Percentiles rank a stretch among this genome's conserved stretches.
phyloP scores from a whole-genome alignment of 2,329 filamentous ascomycete genomes.

The Apiospora arundinis region DNA sequence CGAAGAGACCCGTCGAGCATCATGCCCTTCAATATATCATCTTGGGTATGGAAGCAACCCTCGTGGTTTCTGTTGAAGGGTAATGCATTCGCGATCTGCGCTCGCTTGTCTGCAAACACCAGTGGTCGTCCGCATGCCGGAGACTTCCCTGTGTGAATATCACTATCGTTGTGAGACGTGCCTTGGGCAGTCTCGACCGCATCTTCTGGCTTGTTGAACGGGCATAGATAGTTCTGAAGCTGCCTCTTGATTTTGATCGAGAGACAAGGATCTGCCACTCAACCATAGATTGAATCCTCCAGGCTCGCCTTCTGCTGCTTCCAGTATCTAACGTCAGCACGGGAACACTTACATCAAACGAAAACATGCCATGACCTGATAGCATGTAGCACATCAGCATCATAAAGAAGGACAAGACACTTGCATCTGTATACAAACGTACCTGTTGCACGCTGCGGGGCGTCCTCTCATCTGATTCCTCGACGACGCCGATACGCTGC shows the following conservation, averaged over 20 bases:
- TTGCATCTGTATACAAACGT: fast-evolving
- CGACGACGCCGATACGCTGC: no score
- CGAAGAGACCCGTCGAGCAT: no score
- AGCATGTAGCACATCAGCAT: no score
- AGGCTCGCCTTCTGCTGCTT: no score
- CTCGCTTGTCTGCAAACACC: slow-evolving; percentile 8
- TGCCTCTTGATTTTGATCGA: neutral
- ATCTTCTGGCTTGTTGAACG: neutral
- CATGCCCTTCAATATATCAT: no score
- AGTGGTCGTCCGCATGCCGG: neutral
- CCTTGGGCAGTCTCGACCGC: neutral
- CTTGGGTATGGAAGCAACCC: neutral
- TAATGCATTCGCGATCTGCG: neutral
- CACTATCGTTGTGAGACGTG: neutral
- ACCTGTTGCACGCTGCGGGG: no score
- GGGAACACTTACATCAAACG: no score
- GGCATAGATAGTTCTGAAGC: no score
- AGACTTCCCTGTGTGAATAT: neutral
- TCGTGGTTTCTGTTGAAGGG: neutral
- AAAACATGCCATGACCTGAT: no score
- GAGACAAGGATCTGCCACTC: no score
- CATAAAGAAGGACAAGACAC: neutral
- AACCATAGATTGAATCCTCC: neutral
- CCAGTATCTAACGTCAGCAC: no score
- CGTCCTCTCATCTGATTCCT: no score